Conservation (phyloP, 305 asterid genomes). For the Rubia occidens region DNA sequence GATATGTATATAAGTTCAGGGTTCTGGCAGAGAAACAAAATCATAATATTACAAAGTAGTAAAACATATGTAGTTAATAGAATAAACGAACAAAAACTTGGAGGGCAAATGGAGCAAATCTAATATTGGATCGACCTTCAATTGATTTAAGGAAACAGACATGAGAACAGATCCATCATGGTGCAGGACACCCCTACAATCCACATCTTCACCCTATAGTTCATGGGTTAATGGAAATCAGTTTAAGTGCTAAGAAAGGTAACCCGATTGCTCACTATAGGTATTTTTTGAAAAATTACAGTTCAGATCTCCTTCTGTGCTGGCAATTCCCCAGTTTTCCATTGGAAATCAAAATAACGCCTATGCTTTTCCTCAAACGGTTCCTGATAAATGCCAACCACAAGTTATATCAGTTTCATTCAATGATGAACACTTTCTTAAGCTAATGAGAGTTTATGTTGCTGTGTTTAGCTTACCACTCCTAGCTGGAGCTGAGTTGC, state of each 20-base stretch:
- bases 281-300: background rate
- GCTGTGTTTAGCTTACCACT: slow-evolving; percentile 52
- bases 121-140: slow-evolving; percentile 49
- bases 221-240: slow-evolving; percentile 8
- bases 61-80: background rate
- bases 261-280: background rate
- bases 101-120: background rate
- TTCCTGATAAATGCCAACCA: slow-evolving; percentile 36
- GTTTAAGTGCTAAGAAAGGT: slow-evolving; percentile 14
- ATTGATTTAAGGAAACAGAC: slow-evolving; percentile 85
- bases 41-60: slow-evolving; percentile 10
- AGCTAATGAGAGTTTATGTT: slow-evolving; percentile 9
- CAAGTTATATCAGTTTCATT: slow-evolving; percentile 7
- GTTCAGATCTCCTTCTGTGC: slow-evolving; percentile 71
- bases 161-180: slow-evolving; percentile 98
- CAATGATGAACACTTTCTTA: slow-evolving; percentile 18
- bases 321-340: slow-evolving; percentile 92
- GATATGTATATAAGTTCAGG: slow-evolving; percentile 89
- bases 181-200: slow-evolving; percentile 88
- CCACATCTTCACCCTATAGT: slow-evolving; percentile 93
- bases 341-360: slow-evolving; percentile 90
- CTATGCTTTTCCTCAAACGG: slow-evolving; percentile 92
- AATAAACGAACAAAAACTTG: slow-evolving; percentile 6
- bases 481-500: slow-evolving; percentile 93
- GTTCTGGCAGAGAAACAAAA: slow-evolving; percentile 33